A percentile compares a stretch with the other conserved stretches of the same genome.
Evolutionary conservation across 2,329 filamentous ascomycete species (phyloP).

Genomic region (Periconia macrospinosa): DNA sequence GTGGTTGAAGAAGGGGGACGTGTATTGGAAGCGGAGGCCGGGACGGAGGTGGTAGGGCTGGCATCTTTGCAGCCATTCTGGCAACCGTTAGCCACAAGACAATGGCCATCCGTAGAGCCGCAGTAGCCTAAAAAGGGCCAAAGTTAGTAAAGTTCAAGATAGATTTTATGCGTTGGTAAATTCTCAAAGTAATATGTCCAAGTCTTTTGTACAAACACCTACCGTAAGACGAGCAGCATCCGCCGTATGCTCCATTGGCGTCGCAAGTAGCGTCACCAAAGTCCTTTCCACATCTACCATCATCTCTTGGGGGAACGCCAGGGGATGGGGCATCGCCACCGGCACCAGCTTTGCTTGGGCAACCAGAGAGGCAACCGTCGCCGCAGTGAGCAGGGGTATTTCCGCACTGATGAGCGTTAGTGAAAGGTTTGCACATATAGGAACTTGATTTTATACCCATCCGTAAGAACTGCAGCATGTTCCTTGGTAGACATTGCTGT

Average conservation of each 20-base stretch:
- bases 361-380: conserved; percentile 40
- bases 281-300: conserved; percentile 46
- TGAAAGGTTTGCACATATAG: not conserved
- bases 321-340: conserved; percentile 3
- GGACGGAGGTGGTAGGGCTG: conserved; percentile 7
- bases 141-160: not conserved
- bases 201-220: too few species aligned
- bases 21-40: conserved; percentile 16
- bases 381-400: conserved; percentile 45
- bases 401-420: conserved; percentile 42
- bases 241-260: conserved; percentile 41
- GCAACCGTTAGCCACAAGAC: conserved; percentile 41
- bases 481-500: conserved; percentile 49
- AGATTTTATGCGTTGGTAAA: too few species aligned
- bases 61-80: conserved; percentile 43
- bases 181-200: too few species aligned
- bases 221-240: conserved; percentile 42
- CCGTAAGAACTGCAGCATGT: conserved; percentile 50
- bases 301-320: conserved; percentile 23
- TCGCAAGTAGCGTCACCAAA: conserved; percentile 46
- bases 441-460: conserved; percentile 21
- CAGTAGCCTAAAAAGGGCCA: conserved; percentile 35
- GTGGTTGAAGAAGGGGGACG: conserved; percentile 36
- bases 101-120: conserved; percentile 41
- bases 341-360: conserved; percentile 17